Percentiles rank a stretch among this genome's conserved stretches.
These are phyloP conservation scores for Beauveria australis DNA, from an alignment of 2,329 filamentous ascomycete genomes.

Conservation along the genomic window DNA sequence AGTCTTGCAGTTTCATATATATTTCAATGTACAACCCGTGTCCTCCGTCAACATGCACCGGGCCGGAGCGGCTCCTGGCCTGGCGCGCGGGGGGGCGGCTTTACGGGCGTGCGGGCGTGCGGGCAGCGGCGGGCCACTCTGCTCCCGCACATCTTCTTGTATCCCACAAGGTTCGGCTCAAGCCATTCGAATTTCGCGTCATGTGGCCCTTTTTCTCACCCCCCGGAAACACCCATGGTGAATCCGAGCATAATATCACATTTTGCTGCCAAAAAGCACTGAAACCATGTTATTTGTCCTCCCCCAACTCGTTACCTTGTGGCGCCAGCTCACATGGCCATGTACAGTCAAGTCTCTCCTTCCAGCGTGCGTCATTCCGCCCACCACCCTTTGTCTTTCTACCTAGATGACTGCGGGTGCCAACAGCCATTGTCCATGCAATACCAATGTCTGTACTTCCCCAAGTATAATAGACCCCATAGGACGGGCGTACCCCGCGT, in stretches of 20 bases:
- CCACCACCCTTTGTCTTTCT: not conserved
- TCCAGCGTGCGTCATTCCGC: not conserved
- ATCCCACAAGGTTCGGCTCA: not conserved
- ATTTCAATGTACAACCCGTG: not conserved
- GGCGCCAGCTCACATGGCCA: not conserved
- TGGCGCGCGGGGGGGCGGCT: conserved; percentile 3
- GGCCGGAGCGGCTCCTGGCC: conserved; percentile 1
- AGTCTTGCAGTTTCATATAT: too few species aligned
- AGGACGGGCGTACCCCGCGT: not conserved
- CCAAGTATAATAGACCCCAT: not conserved
- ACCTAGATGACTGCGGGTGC: not conserved
- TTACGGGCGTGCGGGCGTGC: not conserved
- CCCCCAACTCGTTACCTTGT: not conserved
- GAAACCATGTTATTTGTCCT: not conserved
- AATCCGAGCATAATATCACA: not conserved
- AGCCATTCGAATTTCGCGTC: not conserved
- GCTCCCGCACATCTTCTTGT: not conserved
- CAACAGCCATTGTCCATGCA: not conserved
- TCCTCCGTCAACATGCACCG: not conserved
- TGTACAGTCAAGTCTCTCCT: not conserved
- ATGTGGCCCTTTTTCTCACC: not conserved
- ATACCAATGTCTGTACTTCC: not conserved
- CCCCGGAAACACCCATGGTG: not conserved
- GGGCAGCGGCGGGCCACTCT: conserved; percentile 7
- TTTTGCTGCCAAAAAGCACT: not conserved